Evolutionary conservation across 2,329 filamentous ascomycete species (phyloP), one percentile per base, ranked within the genome.

Genomic region (Emergomyces africanus): DNA sequence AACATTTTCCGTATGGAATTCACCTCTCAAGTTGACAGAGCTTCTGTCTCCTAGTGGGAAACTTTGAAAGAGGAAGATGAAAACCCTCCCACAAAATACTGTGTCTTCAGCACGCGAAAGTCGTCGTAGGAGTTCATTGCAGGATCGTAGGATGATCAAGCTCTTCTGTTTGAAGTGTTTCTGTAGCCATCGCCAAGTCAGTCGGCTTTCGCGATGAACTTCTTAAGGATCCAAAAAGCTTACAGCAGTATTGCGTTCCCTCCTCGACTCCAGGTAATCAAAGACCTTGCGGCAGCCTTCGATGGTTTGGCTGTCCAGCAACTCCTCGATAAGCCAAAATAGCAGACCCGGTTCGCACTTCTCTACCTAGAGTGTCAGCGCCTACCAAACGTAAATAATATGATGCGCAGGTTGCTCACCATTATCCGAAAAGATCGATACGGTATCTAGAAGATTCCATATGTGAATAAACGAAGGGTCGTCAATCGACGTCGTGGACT

Each of bases 61-160:
- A 71, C 90, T 95, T 72, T 99, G 94, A 73, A 97, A 99, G 70
- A 99, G 83, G 73, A 96, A 99, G 64, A 99, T 96, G 73, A 97
- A 97, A 30, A 99, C 94, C 44, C 94, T 83, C 18, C 94, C 94
- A 69, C 94, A 99, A 70, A 99, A 99, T 0, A 95, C 90, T 0
- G 94, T 95, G 72, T 99, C 94, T 71, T 97, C 91, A 3, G 94
- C 92, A 59, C 94, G 84, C n/a, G 94, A 97, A 2, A 99, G 80
- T 51, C 94, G 83, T 41, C 92, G 85, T n/a, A 99, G 79, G 18
- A 99, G 79, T 74, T 97, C 94, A 72, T 97, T 99, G 75, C 94
- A 99, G 61, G 88, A 88, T 67, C 94, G 83, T n/a, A 99, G 77
- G 64, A 97, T 94, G 60, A 95, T 85, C 48, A 97, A 77, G 61